Base-by-base conservation (phyloP, 2,329 filamentous ascomycete species). In the Pseudogymnoascus sp. region DNA sequence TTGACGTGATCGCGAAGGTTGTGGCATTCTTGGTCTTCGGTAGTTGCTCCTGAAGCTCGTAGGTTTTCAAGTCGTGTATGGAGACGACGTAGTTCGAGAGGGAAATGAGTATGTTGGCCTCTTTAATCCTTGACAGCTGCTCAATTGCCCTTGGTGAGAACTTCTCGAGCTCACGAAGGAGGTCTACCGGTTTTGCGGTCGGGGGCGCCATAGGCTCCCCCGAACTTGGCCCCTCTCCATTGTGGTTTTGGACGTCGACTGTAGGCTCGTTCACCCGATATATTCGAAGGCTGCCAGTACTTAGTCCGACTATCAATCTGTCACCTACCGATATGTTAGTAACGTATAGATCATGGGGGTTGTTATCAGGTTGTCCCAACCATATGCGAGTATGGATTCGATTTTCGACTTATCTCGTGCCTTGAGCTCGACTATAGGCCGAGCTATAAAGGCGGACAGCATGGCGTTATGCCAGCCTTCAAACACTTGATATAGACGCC, bases 361-460 rank as follows among this genome's bases (percentile, higher is more conserved):
- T 7, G 26, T 34, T 57, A n/a, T 57, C 29, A 57, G 51, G 51
- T 57, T 57, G 63, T 66, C 76, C 64, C 81, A 61, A 91, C 89
- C 92, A 77, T 96, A 91, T 66, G 93, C 91, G 59, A 97, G 83
- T 69, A 99, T 91, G 60, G 91, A 95, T 78, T 99, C 95, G 77
- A 99, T 96, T 81, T 89, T 95, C 69, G 91, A 96, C 81, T 96
- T 97, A 85, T 97, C 93, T 77, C 91, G 88, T 77, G 87, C 87
- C 79, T 90, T 93, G 72, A 99, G 89, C 89, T 99, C 95, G 82
- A 97, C 90, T 75, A 99, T 93, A 68, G 93, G 90, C 73, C 91
- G 90, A 80, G 95, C 93, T 71, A 90, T 96, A 79, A 99, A 99
- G 74, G 95, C 95, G 78, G 93, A 96, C 78, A 99, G 88, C 95